Evolutionary conservation across 768 basidiomycete species (phyloP), one percentile per base, ranked within the genome.

Genomic region (Porpolomopsis calyptriformis): DNA sequence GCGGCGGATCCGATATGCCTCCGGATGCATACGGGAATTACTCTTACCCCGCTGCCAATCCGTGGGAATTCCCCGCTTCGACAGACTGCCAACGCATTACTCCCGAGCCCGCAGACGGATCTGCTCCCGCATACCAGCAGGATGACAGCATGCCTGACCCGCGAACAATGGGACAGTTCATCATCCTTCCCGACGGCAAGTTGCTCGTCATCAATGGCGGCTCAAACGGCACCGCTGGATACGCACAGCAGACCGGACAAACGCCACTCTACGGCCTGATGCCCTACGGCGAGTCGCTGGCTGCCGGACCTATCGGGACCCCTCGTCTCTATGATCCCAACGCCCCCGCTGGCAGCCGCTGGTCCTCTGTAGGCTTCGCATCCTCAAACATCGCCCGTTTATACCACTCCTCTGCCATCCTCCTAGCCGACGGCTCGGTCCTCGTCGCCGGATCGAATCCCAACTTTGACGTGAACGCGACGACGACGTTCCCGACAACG

Each of bases 401-500:
- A 60, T 93, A 93, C 63, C 89, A 93, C 63, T 89, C 85, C 0
- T 72, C 73, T 0, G 85, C 85, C 1, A 67, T 87, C 11, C 73
- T 90, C 35, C 59, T 88, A 43, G 83, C 90, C 5, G 91, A 86
- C 50, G 89, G 77, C 0, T 86, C 85, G 2, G 81, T 98, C 33
- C 62, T 96, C 43, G 75, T 94, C 53, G 89, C 88, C 23, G 94
- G 94, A 4, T 90, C 88, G 22, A 97, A 97, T 65, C 92, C 93
- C 1, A 94, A 93, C 58, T 70, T 85, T 27, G 92, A 98, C 55
- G 82, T 84, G 50, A 81, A 83, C 55, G 50, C 67, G 25, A 61
- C 66, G n/a, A 72, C 75, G 7, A 35, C 70, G 27, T 91, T 70
- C 70, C 81, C 83, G 1, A 91, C 90, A 1, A 77, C 80, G 19